phyloP scores from a whole-genome alignment of 805 yeast species.

The Candida nitratophila region DNA sequence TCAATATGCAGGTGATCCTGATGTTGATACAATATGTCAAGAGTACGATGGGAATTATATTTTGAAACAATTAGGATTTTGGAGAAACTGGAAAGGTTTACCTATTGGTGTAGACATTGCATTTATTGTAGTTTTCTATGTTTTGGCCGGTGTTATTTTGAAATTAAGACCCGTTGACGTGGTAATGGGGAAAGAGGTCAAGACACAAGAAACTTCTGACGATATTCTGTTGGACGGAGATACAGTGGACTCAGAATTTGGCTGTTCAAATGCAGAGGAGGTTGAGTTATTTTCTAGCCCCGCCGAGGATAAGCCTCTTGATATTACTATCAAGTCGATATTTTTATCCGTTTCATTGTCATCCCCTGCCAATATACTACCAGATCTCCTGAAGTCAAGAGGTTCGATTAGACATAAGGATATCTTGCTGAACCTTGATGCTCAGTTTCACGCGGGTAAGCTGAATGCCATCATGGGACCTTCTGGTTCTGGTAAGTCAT shows the following conservation, averaged over 20 bases:
- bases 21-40: conserved; percentile 29
- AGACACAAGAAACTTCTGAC: conserved; percentile 5
- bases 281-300: background rate
- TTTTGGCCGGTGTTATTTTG: conserved; percentile 41
- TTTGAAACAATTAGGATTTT: conserved; percentile 51
- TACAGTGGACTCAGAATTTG: background rate
- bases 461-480: conserved; percentile 77
- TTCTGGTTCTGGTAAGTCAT: conserved; percentile 73
- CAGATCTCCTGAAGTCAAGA: background rate
- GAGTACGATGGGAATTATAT: conserved; percentile 51
- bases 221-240: conserved; percentile 3
- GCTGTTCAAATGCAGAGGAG: background rate
- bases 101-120: conserved; percentile 57
- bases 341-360: background rate
- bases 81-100: conserved; percentile 53
- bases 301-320: background rate
- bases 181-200: conserved; percentile 34
- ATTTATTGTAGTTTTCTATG: conserved; percentile 50
- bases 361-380: background rate
- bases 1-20: conserved; percentile 25
- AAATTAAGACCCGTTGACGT: conserved; percentile 44
- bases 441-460: conserved; percentile 45
- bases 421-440: conserved; percentile 36
- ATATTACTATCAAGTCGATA: background rate
- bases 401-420: background rate